These are phyloP conservation scores for Dimocarpus longan DNA, from an alignment of 345 rosid genomes.

Conservation along the genomic window DNA sequence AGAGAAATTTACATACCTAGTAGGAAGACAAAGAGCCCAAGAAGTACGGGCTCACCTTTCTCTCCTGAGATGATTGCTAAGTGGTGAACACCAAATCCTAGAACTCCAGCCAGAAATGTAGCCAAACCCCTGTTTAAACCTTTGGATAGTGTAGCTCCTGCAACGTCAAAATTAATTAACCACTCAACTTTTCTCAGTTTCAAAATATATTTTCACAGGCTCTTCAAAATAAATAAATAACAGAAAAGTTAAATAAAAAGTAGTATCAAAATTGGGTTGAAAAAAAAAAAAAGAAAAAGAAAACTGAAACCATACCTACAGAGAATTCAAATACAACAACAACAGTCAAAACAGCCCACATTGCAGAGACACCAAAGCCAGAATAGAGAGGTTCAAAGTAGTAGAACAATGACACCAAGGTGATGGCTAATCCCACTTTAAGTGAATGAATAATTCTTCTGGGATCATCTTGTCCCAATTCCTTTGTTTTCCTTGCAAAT, in stretches of 20 bases:
- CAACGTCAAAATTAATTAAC: background rate
- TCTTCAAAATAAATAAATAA: background rate
- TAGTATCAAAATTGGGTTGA: background rate
- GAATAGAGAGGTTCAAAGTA: slow-evolving; percentile 36
- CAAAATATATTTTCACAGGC: background rate
- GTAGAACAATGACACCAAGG: slow-evolving; percentile 38
- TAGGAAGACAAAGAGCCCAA: slow-evolving; percentile 34
- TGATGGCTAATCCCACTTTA: slow-evolving; percentile 41
- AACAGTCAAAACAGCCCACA: slow-evolving; percentile 54
- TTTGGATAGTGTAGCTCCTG: slow-evolving; percentile 31
- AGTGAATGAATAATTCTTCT: slow-evolving; percentile 41
- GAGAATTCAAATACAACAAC: slow-evolving; percentile 48
- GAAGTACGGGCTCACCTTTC: slow-evolving; percentile 25
- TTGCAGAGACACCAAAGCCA: slow-evolving; percentile 41
- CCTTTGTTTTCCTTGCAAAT: slow-evolving; percentile 15
- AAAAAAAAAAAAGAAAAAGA: too few relatives aligned
- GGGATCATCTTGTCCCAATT: slow-evolving; percentile 42
- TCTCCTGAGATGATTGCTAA: slow-evolving; percentile 29
- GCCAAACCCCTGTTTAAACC: slow-evolving; percentile 34
- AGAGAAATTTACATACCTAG: slow-evolving; percentile 20
- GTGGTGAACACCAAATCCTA: slow-evolving; percentile 35
- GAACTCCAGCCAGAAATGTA: slow-evolving; percentile 25
- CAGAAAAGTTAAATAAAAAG: background rate
- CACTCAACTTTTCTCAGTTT: background rate
- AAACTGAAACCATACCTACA: slow-evolving; percentile 29